Conservation (phyloP, 768 basidiomycete genomes). For the Ramaria sp. region DNA sequence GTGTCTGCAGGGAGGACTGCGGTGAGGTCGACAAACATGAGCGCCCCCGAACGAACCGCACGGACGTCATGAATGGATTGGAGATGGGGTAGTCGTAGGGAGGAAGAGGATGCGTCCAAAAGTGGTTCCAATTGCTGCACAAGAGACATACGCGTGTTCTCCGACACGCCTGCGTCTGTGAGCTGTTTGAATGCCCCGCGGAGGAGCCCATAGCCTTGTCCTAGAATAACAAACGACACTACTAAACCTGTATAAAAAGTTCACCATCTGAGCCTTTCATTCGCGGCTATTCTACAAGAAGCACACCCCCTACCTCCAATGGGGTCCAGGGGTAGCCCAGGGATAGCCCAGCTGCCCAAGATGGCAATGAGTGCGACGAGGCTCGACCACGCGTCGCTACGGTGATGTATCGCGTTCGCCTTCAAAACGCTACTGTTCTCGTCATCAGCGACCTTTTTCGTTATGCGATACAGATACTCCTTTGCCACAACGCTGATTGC, state of each 20-base stretch:
- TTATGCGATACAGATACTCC: conserved; percentile 88
- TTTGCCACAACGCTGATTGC: conserved; percentile 68
- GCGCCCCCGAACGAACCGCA: conserved; percentile 68
- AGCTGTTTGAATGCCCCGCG: conserved; percentile 67
- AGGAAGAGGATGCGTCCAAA: conserved; percentile 21
- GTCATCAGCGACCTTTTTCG: conserved; percentile 80
- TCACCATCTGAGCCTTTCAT: background rate
- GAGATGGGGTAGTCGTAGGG: conserved; percentile 19
- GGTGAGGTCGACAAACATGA: conserved; percentile 74
- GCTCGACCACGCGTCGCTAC: conserved; percentile 95
- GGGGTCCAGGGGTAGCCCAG: conserved; percentile 82
- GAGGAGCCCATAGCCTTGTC: conserved; percentile 61
- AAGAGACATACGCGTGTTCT: conserved; percentile 40
- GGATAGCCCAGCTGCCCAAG: conserved; percentile 78
- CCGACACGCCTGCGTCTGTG: conserved; percentile 71
- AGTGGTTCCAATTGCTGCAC: conserved; percentile 46
- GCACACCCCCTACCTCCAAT: conserved; percentile 86
- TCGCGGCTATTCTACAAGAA: no score
- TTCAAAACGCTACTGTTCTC: conserved; percentile 85
- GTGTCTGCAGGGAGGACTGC: conserved; percentile 52
- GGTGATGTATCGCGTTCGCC: conserved; percentile 96
- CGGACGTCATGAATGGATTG: conserved; percentile 45
- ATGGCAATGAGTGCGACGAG: conserved; percentile 88
- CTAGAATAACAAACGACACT: conserved; percentile 83
- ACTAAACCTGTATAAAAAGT: conserved; percentile 50